A percentile compares a stretch with the other conserved stretches of the same genome.
Conservation (phyloP, 2,329 filamentous ascomycete genomes). For the Trichoderma koningii region DNA sequence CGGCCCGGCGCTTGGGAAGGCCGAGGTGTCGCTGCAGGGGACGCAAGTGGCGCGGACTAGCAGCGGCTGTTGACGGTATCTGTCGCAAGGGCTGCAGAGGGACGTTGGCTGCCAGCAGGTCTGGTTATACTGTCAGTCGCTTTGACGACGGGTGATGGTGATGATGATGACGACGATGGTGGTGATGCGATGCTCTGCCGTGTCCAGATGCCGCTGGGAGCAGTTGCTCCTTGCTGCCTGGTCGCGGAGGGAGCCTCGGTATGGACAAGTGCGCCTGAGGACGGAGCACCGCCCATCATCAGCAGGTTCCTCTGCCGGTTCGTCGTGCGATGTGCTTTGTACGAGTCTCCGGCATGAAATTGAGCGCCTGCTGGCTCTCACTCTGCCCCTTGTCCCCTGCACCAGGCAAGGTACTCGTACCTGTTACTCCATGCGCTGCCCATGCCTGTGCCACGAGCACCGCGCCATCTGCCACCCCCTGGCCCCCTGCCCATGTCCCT, state of each 20-base stretch:
- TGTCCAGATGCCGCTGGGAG: constrained; percentile 1
- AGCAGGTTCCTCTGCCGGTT: background rate
- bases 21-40: background rate
- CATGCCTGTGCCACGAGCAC: constrained; percentile 4
- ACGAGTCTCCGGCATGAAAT: background rate
- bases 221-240: background rate
- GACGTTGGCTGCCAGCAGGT: too few relatives aligned
- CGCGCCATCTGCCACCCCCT: background rate
- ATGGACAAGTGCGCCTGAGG: too few relatives aligned
- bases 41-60: constrained; percentile 7
- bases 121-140: too few relatives aligned
- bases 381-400: background rate
- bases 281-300: background rate
- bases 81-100: background rate
- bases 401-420: background rate
- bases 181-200: background rate
- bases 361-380: background rate
- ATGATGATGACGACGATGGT: background rate
- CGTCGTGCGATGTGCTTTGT: background rate
- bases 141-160: background rate
- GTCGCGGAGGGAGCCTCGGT: background rate
- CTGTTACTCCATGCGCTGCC: background rate
- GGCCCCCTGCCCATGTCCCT: background rate
- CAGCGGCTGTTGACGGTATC: background rate
- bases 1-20: constrained; percentile 7